Conservation (phyloP, 2,329 filamentous ascomycete genomes). For the Fusarium sp. region DNA sequence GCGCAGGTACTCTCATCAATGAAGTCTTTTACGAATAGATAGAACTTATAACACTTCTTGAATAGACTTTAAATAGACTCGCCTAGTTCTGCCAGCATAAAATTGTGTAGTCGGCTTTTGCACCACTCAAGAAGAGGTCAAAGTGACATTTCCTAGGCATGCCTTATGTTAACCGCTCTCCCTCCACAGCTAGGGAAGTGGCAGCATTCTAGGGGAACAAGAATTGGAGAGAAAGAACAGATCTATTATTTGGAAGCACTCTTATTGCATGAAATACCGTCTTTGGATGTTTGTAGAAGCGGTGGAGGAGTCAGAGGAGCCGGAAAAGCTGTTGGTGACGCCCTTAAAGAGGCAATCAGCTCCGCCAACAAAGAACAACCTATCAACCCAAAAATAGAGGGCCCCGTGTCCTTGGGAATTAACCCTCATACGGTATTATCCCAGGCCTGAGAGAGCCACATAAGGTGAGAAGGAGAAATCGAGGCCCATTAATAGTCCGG, state of each 20-base stretch:
- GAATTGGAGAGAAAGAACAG: not conserved
- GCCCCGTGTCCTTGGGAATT: not conserved
- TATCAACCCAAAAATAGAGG: not conserved
- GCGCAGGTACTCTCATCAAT: not conserved
- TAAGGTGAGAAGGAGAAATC: not conserved
- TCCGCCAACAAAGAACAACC: not conserved
- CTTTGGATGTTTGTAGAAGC: not conserved
- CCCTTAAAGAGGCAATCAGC: not conserved
- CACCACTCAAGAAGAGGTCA: accelerated
- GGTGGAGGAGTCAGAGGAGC: not conserved
- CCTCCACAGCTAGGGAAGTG: not conserved
- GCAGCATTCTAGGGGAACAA: not conserved
- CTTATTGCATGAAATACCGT: not conserved
- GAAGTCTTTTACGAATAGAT: not conserved
- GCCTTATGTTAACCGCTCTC: not conserved
- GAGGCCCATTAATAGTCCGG: not conserved
- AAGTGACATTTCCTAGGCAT: not conserved
- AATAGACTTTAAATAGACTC: not conserved
- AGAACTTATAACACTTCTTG: not conserved
- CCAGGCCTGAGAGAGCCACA: not conserved
- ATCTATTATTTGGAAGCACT: not conserved
- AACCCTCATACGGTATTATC: not conserved
- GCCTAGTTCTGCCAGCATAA: accelerated
- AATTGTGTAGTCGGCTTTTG: not conserved
- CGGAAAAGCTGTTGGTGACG: not conserved